Percentiles rank a stretch among this genome's conserved stretches.
These are phyloP conservation scores for Clitopilus hobsonii DNA, from an alignment of 768 basidiomycete species.

Conservation along the genomic window DNA sequence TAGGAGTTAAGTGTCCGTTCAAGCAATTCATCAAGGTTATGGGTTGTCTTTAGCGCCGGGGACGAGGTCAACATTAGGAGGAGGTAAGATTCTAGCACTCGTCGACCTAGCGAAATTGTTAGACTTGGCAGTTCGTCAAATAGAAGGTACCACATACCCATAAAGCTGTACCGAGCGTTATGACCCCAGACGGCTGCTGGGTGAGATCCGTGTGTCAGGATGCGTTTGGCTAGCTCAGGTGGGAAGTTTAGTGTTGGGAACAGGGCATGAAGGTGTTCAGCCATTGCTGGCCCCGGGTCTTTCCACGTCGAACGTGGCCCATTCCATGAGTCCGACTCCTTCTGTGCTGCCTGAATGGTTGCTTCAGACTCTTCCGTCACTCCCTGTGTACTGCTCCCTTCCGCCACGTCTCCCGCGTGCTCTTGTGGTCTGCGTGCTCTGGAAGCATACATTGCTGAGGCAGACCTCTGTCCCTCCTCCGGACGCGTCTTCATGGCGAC, in stretches of 20 bases:
- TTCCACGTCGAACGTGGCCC: slow-evolving; percentile 12
- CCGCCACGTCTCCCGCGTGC: slow-evolving; percentile 8
- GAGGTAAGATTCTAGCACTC: slow-evolving; percentile 73
- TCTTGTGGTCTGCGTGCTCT: slow-evolving; percentile 3
- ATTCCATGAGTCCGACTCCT: slow-evolving; percentile 7
- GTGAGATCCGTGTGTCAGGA: slow-evolving; percentile 79
- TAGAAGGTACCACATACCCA: slow-evolving; percentile 44
- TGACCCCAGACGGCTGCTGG: slow-evolving; percentile 61
- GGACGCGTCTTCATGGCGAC: slow-evolving; percentile 20
- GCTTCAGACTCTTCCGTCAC: neutral
- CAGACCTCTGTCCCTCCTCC: slow-evolving; percentile 11
- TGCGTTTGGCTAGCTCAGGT: slow-evolving; percentile 61
- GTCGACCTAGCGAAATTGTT: slow-evolving; percentile 49
- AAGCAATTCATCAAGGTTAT: slow-evolving; percentile 56
- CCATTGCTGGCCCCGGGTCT: slow-evolving; percentile 22
- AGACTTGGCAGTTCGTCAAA: neutral
- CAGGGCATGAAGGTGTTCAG: slow-evolving; percentile 55
- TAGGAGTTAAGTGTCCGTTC: slow-evolving; percentile 64
- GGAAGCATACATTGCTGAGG: slow-evolving; percentile 10
- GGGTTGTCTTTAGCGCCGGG: slow-evolving; percentile 36
- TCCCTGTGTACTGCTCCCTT: slow-evolving; percentile 7
- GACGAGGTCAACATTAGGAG: slow-evolving; percentile 64
- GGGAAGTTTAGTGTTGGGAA: slow-evolving; percentile 70
- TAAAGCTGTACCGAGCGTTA: slow-evolving; percentile 67
- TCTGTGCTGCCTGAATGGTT: slow-evolving; percentile 1